A percentile compares a stretch with the other conserved stretches of the same genome.
phyloP scores from a whole-genome alignment of 2,329 filamentous ascomycete species.

The Penicillium frequentans region DNA sequence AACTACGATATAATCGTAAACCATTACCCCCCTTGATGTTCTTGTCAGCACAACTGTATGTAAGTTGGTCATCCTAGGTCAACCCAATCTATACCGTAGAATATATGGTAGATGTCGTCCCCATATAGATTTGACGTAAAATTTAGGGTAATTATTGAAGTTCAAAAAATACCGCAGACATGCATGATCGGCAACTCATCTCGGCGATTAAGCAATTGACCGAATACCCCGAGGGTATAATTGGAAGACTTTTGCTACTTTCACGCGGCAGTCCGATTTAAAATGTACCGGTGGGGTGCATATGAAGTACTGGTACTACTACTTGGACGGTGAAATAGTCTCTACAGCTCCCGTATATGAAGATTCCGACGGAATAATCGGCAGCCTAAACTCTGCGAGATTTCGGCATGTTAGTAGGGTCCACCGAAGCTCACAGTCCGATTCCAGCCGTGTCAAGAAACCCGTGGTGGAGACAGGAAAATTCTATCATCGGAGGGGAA shows the following conservation, averaged over 20 bases:
- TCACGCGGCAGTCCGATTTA: neutral
- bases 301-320: neutral
- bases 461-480: slow-evolving; percentile 13
- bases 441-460: neutral
- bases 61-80: no score
- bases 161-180: no score
- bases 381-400: neutral
- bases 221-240: neutral
- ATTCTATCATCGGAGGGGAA: slow-evolving; percentile 5
- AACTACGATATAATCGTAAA: neutral
- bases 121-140: no score
- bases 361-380: neutral
- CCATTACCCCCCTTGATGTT: neutral
- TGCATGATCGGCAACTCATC: no score
- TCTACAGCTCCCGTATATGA: neutral
- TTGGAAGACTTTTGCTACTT: neutral
- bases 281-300: neutral
- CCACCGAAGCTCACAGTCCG: neutral
- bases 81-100: no score
- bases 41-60: neutral
- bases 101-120: no score
- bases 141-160: neutral
- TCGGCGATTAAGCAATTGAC: neutral
- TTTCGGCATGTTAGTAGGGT: neutral
- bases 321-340: neutral